These are phyloP conservation scores for Cryptosporidium andersoni DNA, from an alignment of 169 alveolate species.

Conservation along the genomic window DNA sequence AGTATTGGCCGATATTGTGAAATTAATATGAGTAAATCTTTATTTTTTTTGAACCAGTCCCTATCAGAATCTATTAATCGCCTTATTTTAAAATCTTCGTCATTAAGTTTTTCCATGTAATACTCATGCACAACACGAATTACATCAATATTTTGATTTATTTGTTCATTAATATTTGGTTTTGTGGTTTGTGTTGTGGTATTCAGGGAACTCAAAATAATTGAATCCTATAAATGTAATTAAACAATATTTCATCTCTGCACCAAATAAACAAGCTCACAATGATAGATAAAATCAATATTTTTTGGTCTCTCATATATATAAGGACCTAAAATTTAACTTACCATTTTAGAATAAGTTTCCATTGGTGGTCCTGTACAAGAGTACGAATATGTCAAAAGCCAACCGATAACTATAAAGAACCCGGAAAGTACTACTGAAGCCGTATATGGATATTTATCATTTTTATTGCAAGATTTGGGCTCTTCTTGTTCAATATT, in stretches of 20 bases:
- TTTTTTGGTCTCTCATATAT: too few species aligned
- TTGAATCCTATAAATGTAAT: too few species aligned
- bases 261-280: too few species aligned
- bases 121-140: slow-evolving; percentile 12
- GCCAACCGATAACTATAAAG: slow-evolving; percentile 51
- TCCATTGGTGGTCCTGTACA: slow-evolving; percentile 23
- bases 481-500: background rate
- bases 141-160: background rate
- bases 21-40: slow-evolving; percentile 8
- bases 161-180: background rate
- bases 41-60: slow-evolving; percentile 42
- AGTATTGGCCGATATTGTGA: slow-evolving; percentile 32
- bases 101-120: background rate
- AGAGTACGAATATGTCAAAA: slow-evolving; percentile 35
- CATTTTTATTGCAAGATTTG: slow-evolving; percentile 5
- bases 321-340: slow-evolving; percentile 19
- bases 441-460: slow-evolving; percentile 68
- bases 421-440: slow-evolving; percentile 58
- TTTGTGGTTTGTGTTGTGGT: background rate
- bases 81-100: slow-evolving; percentile 5
- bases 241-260: too few species aligned
- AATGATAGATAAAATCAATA: too few species aligned
- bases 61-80: slow-evolving; percentile 6
- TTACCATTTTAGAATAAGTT: slow-evolving; percentile 16
- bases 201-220: too few species aligned